Evolutionary conservation across 768 basidiomycete genomes (phyloP), one percentile per base, ranked within the genome.

Genomic region (Boletus huronensis): DNA sequence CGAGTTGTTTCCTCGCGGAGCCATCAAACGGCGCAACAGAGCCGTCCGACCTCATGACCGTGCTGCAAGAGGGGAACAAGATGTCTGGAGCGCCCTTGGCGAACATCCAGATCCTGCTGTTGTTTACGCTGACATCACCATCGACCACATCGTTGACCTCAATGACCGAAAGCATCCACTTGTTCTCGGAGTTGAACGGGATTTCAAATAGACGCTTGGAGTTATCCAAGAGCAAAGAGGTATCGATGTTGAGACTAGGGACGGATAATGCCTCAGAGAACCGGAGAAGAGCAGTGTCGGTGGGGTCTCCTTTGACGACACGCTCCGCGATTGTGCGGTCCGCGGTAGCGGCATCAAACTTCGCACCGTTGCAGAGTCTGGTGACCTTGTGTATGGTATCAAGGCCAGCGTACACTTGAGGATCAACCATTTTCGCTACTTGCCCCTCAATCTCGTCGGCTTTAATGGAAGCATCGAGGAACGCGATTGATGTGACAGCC

Each of bases 51-150:
- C 54, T 62, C 62, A 75, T 64, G 39, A 72, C 71, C 6, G 46
- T 55, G 6, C 64, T 70, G 54, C 79, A 80, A 17, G 65, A 64
- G 10, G 67, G 69, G 53, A 81, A 73, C 25, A 82, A 70, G 21
- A 81, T 70, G 52, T 85, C 83, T 0, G 83, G 83, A 1, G 82
- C 83, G n/a, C 82, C 82, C 64, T 84, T 83, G 64, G 77, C 74
- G 46, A 79, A 69, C 53, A 84, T 66, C 65, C 77, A 67, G 0
- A 54, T 61, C 32, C 6, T 59, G 7, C 49, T 28, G 6, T 39
- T 36, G 43, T 58, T 51, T 51, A 60, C 46, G 40, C 35, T 41
- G 17, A 55, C 47, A 2, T 58, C 45, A 23, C 56, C 47, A 14
- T 58, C 38, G n/a, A 44, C 45, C 48, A 55, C 9, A 58, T 59